Evolutionary conservation across 768 basidiomycete genomes (phyloP).

Genomic region (Mycena pura): DNA sequence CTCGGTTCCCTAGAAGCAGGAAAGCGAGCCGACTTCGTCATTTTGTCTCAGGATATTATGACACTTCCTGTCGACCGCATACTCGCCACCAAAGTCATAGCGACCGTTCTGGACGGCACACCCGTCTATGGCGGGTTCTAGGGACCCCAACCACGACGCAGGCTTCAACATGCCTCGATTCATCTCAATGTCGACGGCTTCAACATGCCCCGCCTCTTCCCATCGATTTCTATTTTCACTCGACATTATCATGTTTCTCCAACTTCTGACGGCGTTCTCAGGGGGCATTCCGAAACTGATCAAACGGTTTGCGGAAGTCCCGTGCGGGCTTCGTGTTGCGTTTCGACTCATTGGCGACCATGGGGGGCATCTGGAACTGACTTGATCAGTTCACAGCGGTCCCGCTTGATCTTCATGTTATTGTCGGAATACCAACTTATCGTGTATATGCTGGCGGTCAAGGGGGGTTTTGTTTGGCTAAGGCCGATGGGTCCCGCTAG

Average conservation of each 20-base stretch:
- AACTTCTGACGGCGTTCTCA: neutral
- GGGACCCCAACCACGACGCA: neutral
- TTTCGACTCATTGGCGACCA: neutral
- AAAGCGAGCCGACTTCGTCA: constrained; percentile 86
- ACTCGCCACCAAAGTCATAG: constrained; percentile 68
- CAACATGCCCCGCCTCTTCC: neutral
- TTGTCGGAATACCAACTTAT: constrained; percentile 13
- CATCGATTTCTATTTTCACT: neutral
- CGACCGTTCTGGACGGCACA: constrained; percentile 82
- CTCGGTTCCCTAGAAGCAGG: constrained; percentile 82
- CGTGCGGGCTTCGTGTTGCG: neutral
- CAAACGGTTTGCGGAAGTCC: neutral
- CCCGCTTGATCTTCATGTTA: constrained; percentile 32
- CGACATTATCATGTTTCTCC: no score
- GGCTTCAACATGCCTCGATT: constrained; percentile 23
- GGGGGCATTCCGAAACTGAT: constrained; percentile 3
- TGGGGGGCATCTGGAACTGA: constrained; percentile 14
- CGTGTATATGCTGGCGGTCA: constrained; percentile 13
- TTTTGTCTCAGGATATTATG: constrained; percentile 87
- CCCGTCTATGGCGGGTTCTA: constrained; percentile 45
- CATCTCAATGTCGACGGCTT: neutral
- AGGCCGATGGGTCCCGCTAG: neutral
- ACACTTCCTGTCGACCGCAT: constrained; percentile 62
- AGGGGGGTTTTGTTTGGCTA: constrained; percentile 3
- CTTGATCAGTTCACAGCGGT: constrained; percentile 4